Base-by-base conservation (phyloP, 225 moss, liverwort and hornwort genomes). In the Climacium dendroides region DNA sequence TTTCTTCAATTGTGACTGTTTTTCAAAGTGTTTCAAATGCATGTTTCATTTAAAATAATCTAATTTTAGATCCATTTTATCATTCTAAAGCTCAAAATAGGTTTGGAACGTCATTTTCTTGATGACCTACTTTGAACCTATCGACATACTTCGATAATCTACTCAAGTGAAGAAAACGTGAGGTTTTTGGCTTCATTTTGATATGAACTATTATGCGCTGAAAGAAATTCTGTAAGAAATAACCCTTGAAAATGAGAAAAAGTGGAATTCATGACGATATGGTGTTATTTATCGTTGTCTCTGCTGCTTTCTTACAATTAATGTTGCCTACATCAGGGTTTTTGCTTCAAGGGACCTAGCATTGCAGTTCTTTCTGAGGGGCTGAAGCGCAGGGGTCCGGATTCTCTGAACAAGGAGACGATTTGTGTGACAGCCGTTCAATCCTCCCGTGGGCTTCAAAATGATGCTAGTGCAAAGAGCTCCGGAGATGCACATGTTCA, bases 361-460 rank as follows among this genome's bases (percentile, higher is more conserved):
- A 75, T 94, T 79, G 82, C 93, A 80, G 95, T 94, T 84, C 84
- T 99, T 72, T 95, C 92, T 86, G 90, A 83, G 64, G 89, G 87
- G 7, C 89, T 99, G 48, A 91, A 89, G 86, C 94, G 91, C 85
- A 93, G 98, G 89, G 98, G 98, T 65, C 98, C 98, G 30, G 98
- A 99, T 89, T 86, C 89, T 74, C 50, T 97, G 35, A 90, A 94
- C 50, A 94, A 87, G 29, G 88, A 93, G 80, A 87, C 78, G 52
- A 77, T 99, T 14, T 52, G 73, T 50, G 78, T 96, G 34, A 78
- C 69, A 64, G 77, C 74, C 81, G 78, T 83, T 80, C 83, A 79
- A 75, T 75, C 87, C 53, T 81, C 88, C 83, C 23, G 37, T 18
- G 85, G 83, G 84, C 58, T 90, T 70, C 89, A 65, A 70, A 80